phyloP scores from a whole-genome alignment of 2,329 filamentous ascomycete species.

The Ceratocystis variospora region DNA sequence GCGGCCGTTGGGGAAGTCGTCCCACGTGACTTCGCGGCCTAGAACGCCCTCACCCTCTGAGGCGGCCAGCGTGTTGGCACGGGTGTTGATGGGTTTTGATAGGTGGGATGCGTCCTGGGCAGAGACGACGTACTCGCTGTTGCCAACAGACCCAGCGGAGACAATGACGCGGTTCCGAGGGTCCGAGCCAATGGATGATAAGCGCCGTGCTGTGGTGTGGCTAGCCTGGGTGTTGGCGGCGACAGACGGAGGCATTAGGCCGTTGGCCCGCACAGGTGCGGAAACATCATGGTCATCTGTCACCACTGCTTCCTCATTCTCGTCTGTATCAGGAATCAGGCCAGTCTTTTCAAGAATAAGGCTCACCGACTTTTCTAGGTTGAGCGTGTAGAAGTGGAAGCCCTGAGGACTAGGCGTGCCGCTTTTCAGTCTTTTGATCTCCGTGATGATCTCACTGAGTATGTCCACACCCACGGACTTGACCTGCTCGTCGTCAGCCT shows the following conservation, averaged over 20 bases:
- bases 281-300: conserved; percentile 11
- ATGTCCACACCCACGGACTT: conserved; percentile 72
- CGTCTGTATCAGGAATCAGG: conserved; percentile 50
- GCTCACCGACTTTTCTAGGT: conserved; percentile 88
- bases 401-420: conserved; percentile 41
- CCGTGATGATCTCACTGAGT: conserved; percentile 67
- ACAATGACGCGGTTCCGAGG: conserved; percentile 82
- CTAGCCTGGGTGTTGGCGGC: conserved; percentile 26
- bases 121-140: conserved; percentile 55
- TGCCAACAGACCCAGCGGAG: conserved; percentile 44
- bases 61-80: conserved; percentile 78
- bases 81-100: conserved; percentile 56
- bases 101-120: conserved; percentile 68
- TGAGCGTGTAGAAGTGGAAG: conserved; percentile 96
- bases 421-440: conserved; percentile 43
- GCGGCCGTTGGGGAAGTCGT: conserved; percentile 91
- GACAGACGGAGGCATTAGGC: conserved; percentile 35
- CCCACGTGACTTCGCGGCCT: conserved; percentile 93
- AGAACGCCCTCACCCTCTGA: conserved; percentile 84
- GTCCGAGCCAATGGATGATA: conserved; percentile 69
- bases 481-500: conserved; percentile 66
- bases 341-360: conserved; percentile 77
- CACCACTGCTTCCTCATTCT: conserved; percentile 31
- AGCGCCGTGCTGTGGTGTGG: conserved; percentile 40
- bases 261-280: conserved; percentile 27